These are phyloP conservation scores for Gnaphalium uliginosum DNA, from an alignment of 129 eudicot genomes.

Conservation along the genomic window DNA sequence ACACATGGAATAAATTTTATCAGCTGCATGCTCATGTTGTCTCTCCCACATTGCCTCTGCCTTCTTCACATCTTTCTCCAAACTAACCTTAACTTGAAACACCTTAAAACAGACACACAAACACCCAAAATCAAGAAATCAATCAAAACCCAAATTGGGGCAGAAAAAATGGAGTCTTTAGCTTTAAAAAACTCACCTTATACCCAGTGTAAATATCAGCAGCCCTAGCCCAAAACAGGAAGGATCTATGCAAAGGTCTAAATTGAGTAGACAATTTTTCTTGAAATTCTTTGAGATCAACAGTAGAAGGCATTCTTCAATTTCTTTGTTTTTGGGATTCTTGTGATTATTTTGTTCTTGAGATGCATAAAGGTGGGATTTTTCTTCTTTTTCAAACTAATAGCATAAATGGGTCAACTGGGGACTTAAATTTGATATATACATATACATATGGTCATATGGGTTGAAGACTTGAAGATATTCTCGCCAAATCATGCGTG, in stretches of 20 bases:
- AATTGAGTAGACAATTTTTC: slow-evolving; percentile 48
- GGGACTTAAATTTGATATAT: too few species aligned
- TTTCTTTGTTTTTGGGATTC: slow-evolving; percentile 4
- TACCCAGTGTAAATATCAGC: slow-evolving; percentile 95
- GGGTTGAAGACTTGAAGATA: too few species aligned
- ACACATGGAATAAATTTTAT: slow-evolving; percentile 86
- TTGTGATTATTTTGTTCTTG: slow-evolving; percentile 4
- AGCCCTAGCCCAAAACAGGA: slow-evolving; percentile 90
- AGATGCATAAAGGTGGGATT: slow-evolving; percentile 11
- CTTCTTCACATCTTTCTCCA: slow-evolving; percentile 80
- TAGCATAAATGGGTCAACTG: slow-evolving; percentile 19
- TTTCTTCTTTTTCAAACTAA: neutral
- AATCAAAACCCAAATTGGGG: neutral
- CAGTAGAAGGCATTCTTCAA: slow-evolving; percentile 34
- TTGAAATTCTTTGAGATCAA: slow-evolving; percentile 62
- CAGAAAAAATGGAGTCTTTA: neutral
- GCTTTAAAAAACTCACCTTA: slow-evolving; percentile 49
- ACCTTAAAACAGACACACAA: slow-evolving; percentile 44
- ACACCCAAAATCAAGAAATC: slow-evolving; percentile 15
- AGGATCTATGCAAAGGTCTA: slow-evolving; percentile 80
- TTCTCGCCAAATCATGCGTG: too few species aligned
- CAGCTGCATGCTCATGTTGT: slow-evolving; percentile 97
- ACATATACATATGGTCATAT: too few species aligned
- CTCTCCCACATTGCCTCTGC: slow-evolving; percentile 97
- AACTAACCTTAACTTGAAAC: slow-evolving; percentile 78